phyloP scores from a whole-genome alignment of 371 early-diverging fungal species.

The Syncephalastrum contaminatum region DNA sequence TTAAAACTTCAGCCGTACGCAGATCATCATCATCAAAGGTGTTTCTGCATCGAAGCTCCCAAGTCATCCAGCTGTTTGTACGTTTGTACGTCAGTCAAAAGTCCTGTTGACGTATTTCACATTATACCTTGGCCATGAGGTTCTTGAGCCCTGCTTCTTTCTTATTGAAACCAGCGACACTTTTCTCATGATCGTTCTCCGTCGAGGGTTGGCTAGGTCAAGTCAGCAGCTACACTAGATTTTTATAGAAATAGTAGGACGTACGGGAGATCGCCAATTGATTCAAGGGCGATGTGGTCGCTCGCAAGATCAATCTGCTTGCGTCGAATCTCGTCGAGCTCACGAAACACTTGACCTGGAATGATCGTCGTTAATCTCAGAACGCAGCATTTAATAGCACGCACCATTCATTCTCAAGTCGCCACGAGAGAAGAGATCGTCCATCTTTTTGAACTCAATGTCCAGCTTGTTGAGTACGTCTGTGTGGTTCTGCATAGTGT shows the following conservation, averaged over 20 bases:
- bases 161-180: constrained; percentile 19
- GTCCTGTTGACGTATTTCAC: not conserved
- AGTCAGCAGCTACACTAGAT: not conserved
- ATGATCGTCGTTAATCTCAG: constrained; percentile 10
- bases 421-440: constrained; percentile 28
- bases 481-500: constrained; percentile 18
- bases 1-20: too few species aligned
- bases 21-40: too few species aligned
- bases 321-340: constrained; percentile 29
- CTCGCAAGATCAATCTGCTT: constrained; percentile 28
- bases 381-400: not conserved
- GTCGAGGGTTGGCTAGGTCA: constrained; percentile 5
- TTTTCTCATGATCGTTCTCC: constrained; percentile 19
- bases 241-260: not conserved
- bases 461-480: constrained; percentile 21
- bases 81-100: not conserved
- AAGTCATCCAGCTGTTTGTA: constrained; percentile 1
- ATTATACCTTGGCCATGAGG: constrained; percentile 23
- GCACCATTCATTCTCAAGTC: constrained; percentile 30
- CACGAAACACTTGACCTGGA: constrained; percentile 29
- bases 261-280: constrained; percentile 25
- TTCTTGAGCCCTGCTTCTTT: constrained; percentile 22
- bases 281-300: constrained; percentile 33
- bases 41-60: constrained; percentile 1
- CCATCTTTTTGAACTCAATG: constrained; percentile 27